Conservation (phyloP, 1,284 basidiomycete genomes). For the Lentinula novae-zelandiae region DNA sequence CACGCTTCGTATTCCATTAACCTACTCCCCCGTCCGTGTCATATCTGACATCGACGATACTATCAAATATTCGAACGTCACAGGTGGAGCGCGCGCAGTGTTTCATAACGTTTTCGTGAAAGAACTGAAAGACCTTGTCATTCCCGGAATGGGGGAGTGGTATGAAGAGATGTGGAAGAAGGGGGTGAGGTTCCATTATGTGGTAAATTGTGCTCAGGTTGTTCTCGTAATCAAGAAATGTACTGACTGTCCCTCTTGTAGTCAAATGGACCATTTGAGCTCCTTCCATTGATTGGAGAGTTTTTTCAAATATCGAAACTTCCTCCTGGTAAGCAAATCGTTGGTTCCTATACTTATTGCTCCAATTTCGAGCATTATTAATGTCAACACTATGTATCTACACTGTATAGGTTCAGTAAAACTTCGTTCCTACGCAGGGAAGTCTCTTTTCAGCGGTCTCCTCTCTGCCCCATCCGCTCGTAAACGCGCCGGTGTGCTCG, state of each 20-base stretch:
- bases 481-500: slow-evolving; percentile 76
- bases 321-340: slow-evolving; percentile 46
- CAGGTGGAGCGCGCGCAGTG: slow-evolving; percentile 67
- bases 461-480: slow-evolving; percentile 72
- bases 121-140: slow-evolving; percentile 71
- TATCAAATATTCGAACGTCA: slow-evolving; percentile 76
- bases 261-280: slow-evolving; percentile 88
- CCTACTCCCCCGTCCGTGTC: slow-evolving; percentile 62
- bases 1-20: slow-evolving; percentile 43
- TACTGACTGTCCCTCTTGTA: slow-evolving; percentile 29
- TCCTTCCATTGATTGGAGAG: slow-evolving; percentile 76
- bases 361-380: neutral
- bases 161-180: slow-evolving; percentile 66
- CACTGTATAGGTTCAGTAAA: slow-evolving; percentile 52
- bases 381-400: slow-evolving; percentile 14
- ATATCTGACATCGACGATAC: slow-evolving; percentile 97
- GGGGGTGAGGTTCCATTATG: slow-evolving; percentile 81
- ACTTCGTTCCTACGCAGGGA: slow-evolving; percentile 78
- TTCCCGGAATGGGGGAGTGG: slow-evolving; percentile 86
- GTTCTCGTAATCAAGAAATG: neutral
- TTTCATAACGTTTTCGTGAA: slow-evolving; percentile 81
- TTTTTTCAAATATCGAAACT: slow-evolving; percentile 74
- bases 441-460: slow-evolving; percentile 76
- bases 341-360: neutral
- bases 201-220: slow-evolving; percentile 45